Evolutionary conservation across 1,284 basidiomycete genomes (phyloP), one percentile per base, ranked within the genome.

Genomic region (Bjerkandera adusta): DNA sequence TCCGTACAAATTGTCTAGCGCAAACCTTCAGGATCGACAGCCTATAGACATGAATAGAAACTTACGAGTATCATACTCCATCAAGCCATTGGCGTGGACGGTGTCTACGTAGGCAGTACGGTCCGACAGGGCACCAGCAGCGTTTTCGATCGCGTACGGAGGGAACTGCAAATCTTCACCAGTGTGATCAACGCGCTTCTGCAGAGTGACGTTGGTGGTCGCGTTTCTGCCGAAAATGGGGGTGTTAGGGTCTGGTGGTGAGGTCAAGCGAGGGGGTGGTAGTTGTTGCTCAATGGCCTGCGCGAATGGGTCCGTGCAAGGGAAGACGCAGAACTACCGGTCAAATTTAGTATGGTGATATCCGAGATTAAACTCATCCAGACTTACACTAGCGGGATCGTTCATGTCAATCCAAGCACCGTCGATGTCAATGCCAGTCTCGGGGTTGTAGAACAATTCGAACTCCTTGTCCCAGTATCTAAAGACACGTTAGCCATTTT

Each of bases 401-500:
- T 85, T 85, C 82, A 85, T 85, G 55, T 85, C 83, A 33, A 85
- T 84, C 83, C 83, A 85, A 11, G 71, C 73, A 11, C 82, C 83
- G 54, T 85, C 83, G 26, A 85, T 81, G 51, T 85, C 79, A 15
- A 84, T 52, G 3, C 83, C 83, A 1, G 65, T 73, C 5, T 68
- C 54, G 0, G 76, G 69, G 55, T 69, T 69, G 59, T 83, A 87
- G 68, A 88, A 87, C 6, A 68, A 49, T 18, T 66, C 55, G 52
- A 85, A 85, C 57, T 87, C 83, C 38, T 69, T 72, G 10, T 66
- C 74, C 85, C 85, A 88, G 61, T 72, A 81, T n/a, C 77, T 81
- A 43, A 13, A 39, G 1, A 16, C n/a, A 20, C 15, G 29, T 6
- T 30, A 33, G 32, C 24, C 24, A n/a, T 22, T 10, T 43, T n/a